Percentiles rank a stretch among this genome's conserved stretches.
Conservation (phyloP, 352 stramenopile species). For the Phytophthora kernoviae region DNA sequence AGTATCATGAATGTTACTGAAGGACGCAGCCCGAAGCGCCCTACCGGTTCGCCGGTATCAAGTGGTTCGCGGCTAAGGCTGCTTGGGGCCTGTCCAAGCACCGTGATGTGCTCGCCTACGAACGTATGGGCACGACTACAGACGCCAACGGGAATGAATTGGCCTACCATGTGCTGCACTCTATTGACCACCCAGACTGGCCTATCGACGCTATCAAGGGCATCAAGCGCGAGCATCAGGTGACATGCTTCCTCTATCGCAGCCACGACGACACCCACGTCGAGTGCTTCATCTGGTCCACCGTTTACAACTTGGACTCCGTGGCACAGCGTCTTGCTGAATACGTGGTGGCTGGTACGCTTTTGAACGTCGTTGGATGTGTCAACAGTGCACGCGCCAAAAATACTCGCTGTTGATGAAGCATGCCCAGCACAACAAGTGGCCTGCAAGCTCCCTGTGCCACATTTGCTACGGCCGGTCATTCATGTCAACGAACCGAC, state of each 20-base stretch:
- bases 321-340: conserved; percentile 44
- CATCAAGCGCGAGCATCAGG: conserved; percentile 52
- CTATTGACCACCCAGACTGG: conserved; percentile 61
- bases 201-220: conserved; percentile 46
- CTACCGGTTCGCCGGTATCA: conserved; percentile 54
- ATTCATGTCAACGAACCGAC: conserved; percentile 43
- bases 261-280: conserved; percentile 33
- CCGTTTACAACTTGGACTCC: conserved; percentile 46
- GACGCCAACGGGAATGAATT: conserved; percentile 52
- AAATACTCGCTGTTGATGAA: conserved; percentile 47
- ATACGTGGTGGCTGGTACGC: conserved; percentile 44
- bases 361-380: conserved; percentile 42
- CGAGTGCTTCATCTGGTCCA: conserved; percentile 51
- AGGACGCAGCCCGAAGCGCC: conserved; percentile 32
- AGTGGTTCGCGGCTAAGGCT: conserved; percentile 47
- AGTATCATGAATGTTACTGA: conserved; percentile 52
- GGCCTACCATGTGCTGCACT: conserved; percentile 61
- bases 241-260: conserved; percentile 53
- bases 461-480: conserved; percentile 51
- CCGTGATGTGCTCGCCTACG: conserved; percentile 49
- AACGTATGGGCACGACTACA: conserved; percentile 57
- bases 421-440: conserved; percentile 37
- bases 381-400: conserved; percentile 48
- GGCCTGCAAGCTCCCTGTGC: conserved; percentile 36
- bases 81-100: conserved; percentile 46